phyloP scores from a whole-genome alignment of 495 filamentous ascomycete species.

The Chaetomium fimeti region DNA sequence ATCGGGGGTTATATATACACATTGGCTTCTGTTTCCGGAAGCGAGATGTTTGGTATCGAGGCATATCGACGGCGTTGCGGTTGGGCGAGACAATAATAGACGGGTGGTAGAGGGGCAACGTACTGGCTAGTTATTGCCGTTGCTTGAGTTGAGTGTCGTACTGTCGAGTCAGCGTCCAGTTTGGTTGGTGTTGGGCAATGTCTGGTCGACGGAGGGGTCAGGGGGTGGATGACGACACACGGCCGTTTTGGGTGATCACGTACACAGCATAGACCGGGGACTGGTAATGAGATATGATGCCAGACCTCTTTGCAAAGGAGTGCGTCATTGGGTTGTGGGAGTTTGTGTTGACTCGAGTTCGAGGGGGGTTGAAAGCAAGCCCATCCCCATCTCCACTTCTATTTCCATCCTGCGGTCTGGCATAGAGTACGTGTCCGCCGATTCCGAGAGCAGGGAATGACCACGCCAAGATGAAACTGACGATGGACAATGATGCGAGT shows the following conservation, averaged over 20 bases:
- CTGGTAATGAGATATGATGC: not conserved
- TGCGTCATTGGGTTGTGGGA: not conserved
- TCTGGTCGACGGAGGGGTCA: not conserved
- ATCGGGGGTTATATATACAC: not conserved
- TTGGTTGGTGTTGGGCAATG: not conserved
- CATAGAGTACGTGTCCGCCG: too few relatives aligned
- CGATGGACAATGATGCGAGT: not conserved
- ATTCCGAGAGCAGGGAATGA: too few relatives aligned
- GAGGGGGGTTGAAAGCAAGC: not conserved
- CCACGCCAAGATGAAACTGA: not conserved
- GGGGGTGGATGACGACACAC: not conserved
- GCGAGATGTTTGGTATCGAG: not conserved
- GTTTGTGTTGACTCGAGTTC: not conserved
- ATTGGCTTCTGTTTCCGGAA: not conserved
- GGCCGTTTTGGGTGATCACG: not conserved
- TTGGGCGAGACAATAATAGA: not conserved
- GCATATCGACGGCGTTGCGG: slow-evolving; percentile 7
- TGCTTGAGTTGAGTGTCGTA: too few relatives aligned
- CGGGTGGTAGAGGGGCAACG: not conserved
- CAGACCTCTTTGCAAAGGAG: not conserved
- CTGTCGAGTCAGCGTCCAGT: not conserved
- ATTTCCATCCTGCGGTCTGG: too few relatives aligned
- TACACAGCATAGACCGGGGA: not conserved
- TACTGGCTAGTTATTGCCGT: not conserved
- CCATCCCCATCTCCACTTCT: not conserved